Conservation (phyloP, 441 rosid species). For the Rhodomyrtus psidioides region DNA sequence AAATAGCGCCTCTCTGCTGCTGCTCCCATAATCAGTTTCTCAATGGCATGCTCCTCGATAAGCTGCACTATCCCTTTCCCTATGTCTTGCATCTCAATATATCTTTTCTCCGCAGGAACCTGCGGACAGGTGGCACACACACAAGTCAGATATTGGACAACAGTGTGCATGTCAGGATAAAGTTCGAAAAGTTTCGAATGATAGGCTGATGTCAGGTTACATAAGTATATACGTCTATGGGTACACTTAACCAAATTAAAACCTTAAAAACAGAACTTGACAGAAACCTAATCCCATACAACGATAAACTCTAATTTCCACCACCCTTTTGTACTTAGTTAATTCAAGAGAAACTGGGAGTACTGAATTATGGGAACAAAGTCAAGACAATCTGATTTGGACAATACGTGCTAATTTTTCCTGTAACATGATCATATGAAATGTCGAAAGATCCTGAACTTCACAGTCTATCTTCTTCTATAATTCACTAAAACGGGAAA, state of each 20-base stretch:
- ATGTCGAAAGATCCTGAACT: not conserved
- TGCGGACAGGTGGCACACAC: not conserved
- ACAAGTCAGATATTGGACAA: not conserved
- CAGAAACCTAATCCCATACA: not conserved
- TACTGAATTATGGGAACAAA: not conserved
- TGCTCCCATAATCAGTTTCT: slow-evolving; percentile 12
- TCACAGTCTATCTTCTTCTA: not conserved
- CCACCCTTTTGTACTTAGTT: not conserved
- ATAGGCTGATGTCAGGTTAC: not conserved
- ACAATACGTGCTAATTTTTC: not conserved
- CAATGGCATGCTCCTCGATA: slow-evolving; percentile 9
- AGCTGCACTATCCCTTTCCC: slow-evolving; percentile 11
- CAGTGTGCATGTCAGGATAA: not conserved
- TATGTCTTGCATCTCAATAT: slow-evolving; percentile 1
- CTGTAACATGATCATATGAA: not conserved
- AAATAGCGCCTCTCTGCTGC: slow-evolving; percentile 2
- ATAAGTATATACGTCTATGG: not conserved
- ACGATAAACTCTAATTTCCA: not conserved
- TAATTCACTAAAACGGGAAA: not conserved
- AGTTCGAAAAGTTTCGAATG: not conserved
- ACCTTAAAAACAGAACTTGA: not conserved
- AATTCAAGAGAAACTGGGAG: not conserved
- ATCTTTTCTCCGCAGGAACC: slow-evolving; percentile 1
- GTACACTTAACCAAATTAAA: not conserved
- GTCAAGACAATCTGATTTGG: not conserved